These are phyloP conservation scores for Hypomontagnella monticulosa DNA, from an alignment of 495 filamentous ascomycete species.

Conservation along the genomic window DNA sequence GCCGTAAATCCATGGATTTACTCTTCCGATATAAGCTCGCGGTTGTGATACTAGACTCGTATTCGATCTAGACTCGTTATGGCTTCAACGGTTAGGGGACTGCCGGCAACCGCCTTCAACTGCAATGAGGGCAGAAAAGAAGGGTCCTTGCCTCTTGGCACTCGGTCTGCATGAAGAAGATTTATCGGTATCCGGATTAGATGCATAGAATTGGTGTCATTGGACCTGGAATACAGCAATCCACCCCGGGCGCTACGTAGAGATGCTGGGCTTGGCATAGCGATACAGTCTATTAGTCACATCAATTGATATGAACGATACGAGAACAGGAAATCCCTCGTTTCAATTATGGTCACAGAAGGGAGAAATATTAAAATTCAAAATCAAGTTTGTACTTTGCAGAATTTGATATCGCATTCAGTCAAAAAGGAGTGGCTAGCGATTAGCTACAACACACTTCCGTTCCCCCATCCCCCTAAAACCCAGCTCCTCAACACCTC, in stretches of 20 bases:
- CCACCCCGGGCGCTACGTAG: constrained; percentile 7
- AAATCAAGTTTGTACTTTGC: background rate
- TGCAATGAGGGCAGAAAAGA: too few relatives aligned
- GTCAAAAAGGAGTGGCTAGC: constrained; percentile 27
- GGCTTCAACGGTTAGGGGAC: too few relatives aligned
- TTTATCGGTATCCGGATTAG: constrained; percentile 2
- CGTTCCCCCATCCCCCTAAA: constrained; percentile 1
- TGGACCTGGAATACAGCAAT: constrained; percentile 7
- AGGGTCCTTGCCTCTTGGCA: too few relatives aligned
- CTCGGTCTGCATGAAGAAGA: background rate
- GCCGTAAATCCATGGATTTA: too few relatives aligned
- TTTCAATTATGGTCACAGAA: background rate
- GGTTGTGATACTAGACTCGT: too few relatives aligned
- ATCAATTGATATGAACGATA: too few relatives aligned
- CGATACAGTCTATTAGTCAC: background rate
- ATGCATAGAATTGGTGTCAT: constrained; percentile 21
- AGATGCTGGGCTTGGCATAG: constrained; percentile 7
- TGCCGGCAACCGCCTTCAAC: too few relatives aligned
- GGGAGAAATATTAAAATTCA: background rate
- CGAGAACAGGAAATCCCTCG: background rate
- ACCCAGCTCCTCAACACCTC: constrained; percentile 1
- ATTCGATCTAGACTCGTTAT: too few relatives aligned
- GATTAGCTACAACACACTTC: constrained; percentile 21
- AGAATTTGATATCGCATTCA: constrained; percentile 13
- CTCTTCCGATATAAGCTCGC: too few relatives aligned